A percentile compares a stretch with the other conserved stretches of the same genome.
Evolutionary conservation across 2,329 filamentous ascomycete genomes (phyloP).

Genomic region (Fusarium papillatum): DNA sequence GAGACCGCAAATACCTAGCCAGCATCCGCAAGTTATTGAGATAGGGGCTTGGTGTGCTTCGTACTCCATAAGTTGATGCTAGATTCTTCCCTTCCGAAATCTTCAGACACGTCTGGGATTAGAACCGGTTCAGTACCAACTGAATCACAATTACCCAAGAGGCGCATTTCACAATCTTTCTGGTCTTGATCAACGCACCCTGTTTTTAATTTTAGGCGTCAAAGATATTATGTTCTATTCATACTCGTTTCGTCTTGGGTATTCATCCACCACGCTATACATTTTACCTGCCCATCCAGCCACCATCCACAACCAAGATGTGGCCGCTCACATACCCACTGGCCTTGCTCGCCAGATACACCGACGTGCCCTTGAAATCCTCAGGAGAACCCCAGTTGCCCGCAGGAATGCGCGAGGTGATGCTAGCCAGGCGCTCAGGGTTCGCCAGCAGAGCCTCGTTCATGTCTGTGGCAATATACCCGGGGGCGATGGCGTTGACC

Average conservation of each 20-base stretch:
- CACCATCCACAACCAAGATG: constrained; percentile 86
- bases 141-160: constrained; percentile 34
- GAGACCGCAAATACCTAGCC: not conserved
- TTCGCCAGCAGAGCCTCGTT: constrained; percentile 86
- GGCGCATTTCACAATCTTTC: not conserved
- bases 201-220: not conserved
- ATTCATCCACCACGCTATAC: not conserved
- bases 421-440: constrained; percentile 76
- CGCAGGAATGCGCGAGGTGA: constrained; percentile 85
- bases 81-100: not conserved
- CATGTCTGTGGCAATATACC: constrained; percentile 96
- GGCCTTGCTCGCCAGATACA: constrained; percentile 83
- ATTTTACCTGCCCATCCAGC: constrained; percentile 87
- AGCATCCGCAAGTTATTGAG: not conserved
- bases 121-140: constrained; percentile 21
- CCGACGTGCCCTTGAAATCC: constrained; percentile 87
- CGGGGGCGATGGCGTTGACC: constrained; percentile 91
- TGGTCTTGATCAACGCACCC: not conserved
- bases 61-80: constrained; percentile 48
- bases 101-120: constrained; percentile 7
- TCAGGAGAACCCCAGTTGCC: constrained; percentile 87
- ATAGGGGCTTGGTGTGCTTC: constrained; percentile 47
- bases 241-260: not conserved
- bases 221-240: constrained; percentile 17
- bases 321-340: constrained; percentile 88